A percentile compares a stretch with the other conserved stretches of the same genome.
phyloP scores from a whole-genome alignment of 495 filamentous ascomycete genomes.

The Hyaloscypha finlandica region DNA sequence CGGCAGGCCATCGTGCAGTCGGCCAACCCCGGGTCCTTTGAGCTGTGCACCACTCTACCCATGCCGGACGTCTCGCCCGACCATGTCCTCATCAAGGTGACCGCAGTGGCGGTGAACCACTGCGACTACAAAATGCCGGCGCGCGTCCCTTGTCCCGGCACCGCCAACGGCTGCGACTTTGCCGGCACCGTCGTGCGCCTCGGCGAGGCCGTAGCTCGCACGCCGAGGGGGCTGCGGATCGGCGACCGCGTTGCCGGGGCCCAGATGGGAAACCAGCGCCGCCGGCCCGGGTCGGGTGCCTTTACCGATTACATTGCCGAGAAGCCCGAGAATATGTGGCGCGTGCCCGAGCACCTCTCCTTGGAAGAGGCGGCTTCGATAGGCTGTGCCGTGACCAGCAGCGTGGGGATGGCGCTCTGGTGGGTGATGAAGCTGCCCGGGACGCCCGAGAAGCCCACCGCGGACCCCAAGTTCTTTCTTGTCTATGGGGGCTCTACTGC shows the following conservation, averaged over 20 bases:
- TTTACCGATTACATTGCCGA: constrained; percentile 54
- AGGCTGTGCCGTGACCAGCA: constrained; percentile 55
- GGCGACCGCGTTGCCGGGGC: constrained; percentile 40
- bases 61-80: constrained; percentile 17
- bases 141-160: constrained; percentile 37
- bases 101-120: constrained; percentile 49
- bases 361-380: constrained; percentile 50
- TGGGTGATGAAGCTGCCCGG: constrained; percentile 39
- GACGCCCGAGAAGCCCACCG: constrained; percentile 30
- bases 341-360: constrained; percentile 46
- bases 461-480: constrained; percentile 46
- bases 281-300: constrained; percentile 44
- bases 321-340: constrained; percentile 33
- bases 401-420: constrained; percentile 47
- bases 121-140: constrained; percentile 39
- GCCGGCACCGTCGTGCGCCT: constrained; percentile 44
- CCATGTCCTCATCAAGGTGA: constrained; percentile 42
- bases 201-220: constrained; percentile 29
- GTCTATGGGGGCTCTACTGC: constrained; percentile 63
- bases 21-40: background rate
- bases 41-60: constrained; percentile 11
- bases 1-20: constrained; percentile 1
- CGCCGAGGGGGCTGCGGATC: constrained; percentile 35
- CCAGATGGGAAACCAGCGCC: constrained; percentile 44
- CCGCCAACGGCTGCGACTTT: constrained; percentile 42